Evolutionary conservation across 169 alveolate species (phyloP).

Genomic region (Cardiosporidium cionae): DNA sequence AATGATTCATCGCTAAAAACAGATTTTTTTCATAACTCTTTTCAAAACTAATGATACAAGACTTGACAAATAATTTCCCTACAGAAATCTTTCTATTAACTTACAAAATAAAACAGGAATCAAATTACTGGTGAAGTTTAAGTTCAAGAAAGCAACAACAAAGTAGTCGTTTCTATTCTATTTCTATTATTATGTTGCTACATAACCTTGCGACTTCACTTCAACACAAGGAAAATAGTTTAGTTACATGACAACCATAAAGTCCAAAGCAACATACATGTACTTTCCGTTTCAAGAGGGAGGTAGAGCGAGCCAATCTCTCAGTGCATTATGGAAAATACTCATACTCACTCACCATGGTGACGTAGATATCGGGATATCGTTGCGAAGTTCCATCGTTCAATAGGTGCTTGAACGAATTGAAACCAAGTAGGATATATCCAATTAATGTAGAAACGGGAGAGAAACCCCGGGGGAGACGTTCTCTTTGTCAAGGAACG

Average conservation of each 20-base stretch:
- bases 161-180: neutral
- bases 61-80: neutral
- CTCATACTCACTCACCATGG: conserved; percentile 59
- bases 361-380: conserved; percentile 65
- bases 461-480: neutral
- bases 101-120: no score
- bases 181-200: neutral
- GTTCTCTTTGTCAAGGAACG: neutral
- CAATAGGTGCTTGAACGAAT: conserved; percentile 63
- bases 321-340: no score
- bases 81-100: no score
- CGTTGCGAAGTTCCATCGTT: conserved; percentile 69
- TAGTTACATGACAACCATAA: neutral
- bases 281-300: neutral
- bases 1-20: neutral
- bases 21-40: neutral
- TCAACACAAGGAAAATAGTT: neutral
- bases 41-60: neutral
- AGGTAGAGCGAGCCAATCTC: no score
- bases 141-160: no score
- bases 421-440: conserved; percentile 58
- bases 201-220: neutral
- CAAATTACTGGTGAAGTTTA: no score
- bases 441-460: neutral
- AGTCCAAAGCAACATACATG: no score